phyloP scores from a whole-genome alignment of 345 rosid genomes.

The Gossypium arboreum region DNA sequence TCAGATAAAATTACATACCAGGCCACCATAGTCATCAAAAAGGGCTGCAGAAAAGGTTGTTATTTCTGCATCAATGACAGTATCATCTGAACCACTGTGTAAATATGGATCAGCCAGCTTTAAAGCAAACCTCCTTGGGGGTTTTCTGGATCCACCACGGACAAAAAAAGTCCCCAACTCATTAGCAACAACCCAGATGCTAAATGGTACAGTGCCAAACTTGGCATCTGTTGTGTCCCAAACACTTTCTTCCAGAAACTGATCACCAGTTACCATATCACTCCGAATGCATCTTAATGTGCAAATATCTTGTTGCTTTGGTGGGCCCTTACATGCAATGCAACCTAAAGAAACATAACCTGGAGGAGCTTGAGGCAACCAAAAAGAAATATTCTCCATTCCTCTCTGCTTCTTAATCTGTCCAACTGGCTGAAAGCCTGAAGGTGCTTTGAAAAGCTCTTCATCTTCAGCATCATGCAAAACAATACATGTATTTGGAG shows the following conservation, averaged over 20 bases:
- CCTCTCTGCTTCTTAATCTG: constrained; percentile 81
- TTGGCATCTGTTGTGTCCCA: constrained; percentile 83
- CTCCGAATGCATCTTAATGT: constrained; percentile 75
- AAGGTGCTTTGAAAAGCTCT: constrained; percentile 59
- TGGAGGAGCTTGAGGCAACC: constrained; percentile 96
- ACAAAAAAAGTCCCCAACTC: constrained; percentile 79
- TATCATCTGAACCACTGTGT: constrained; percentile 66
- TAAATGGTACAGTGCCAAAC: constrained; percentile 60
- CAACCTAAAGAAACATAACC: constrained; percentile 95
- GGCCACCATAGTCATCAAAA: constrained; percentile 95
- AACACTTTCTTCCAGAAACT: constrained; percentile 77
- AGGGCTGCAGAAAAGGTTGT: constrained; percentile 82
- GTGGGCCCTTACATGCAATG: constrained; percentile 69
- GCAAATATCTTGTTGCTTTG: constrained; percentile 56
- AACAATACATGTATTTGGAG: constrained; percentile 77
- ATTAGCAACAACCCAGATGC: constrained; percentile 78
- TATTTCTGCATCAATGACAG: constrained; percentile 65
- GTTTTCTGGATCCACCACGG: constrained; percentile 76
- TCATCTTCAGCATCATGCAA: constrained; percentile 67
- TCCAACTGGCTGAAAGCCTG: constrained; percentile 72
- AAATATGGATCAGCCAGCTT: constrained; percentile 68
- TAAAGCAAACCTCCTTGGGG: constrained; percentile 90
- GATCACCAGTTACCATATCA: constrained; percentile 84
- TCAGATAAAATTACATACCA: constrained; percentile 53
- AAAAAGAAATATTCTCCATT: constrained; percentile 75